Conservation (phyloP, 2,329 filamentous ascomycete genomes). For the Trichoderma polysporum region DNA sequence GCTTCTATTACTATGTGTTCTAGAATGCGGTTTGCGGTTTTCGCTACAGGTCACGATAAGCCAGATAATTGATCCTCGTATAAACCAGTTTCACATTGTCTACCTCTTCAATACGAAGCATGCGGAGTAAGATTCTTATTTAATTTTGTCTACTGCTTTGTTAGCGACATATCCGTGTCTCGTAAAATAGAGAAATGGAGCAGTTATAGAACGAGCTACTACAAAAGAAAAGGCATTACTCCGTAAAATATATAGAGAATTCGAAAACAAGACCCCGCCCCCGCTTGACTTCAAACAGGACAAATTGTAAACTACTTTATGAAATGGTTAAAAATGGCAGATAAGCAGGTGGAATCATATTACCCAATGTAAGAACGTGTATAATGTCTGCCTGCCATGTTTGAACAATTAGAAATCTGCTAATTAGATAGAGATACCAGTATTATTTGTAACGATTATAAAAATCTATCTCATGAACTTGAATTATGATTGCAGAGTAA, state of each 20-base stretch:
- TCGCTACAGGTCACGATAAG: neutral
- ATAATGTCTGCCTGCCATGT: too few relatives aligned
- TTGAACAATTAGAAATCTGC: too few relatives aligned
- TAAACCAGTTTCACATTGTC: neutral
- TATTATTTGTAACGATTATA: too few relatives aligned
- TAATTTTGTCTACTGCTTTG: neutral
- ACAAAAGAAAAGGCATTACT: neutral
- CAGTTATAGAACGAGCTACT: neutral
- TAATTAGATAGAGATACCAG: too few relatives aligned
- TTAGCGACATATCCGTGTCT: neutral
- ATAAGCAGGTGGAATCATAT: neutral
- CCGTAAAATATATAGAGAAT: neutral
- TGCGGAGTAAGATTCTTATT: neutral
- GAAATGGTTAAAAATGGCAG: neutral
- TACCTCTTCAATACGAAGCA: neutral
- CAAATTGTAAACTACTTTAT: neutral
- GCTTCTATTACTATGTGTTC: neutral
- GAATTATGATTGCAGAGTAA: too few relatives aligned
- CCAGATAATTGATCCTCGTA: neutral
- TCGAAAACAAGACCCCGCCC: neutral
- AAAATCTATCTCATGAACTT: too few relatives aligned
- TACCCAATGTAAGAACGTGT: neutral
- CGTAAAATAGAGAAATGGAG: neutral
- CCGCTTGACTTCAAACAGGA: neutral
- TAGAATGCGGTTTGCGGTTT: neutral